These are phyloP conservation scores for Tolypocladium pustulatum DNA, from an alignment of 2,329 filamentous ascomycete genomes.

Conservation along the genomic window DNA sequence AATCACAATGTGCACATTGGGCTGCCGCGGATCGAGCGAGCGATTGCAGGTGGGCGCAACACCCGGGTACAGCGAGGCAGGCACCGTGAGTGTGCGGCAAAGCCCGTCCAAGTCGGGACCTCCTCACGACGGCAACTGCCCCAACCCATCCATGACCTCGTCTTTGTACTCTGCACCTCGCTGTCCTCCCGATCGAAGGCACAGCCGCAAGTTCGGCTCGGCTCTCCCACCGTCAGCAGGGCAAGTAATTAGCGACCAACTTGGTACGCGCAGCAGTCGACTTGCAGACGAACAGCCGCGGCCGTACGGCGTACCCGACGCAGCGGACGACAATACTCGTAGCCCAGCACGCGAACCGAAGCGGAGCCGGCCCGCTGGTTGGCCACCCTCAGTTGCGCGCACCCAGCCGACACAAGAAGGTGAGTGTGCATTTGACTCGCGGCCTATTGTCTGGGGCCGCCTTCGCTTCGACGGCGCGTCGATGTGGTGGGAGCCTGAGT, in stretches of 20 bases:
- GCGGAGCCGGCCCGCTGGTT: not conserved
- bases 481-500: not conserved
- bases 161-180: not conserved
- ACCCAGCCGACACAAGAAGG: not conserved
- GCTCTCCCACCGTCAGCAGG: not conserved
- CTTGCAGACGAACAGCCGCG: not conserved
- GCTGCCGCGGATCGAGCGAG: too few relatives aligned
- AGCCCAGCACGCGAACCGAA: not conserved
- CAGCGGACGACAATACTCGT: not conserved
- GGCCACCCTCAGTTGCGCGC: not conserved
- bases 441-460: not conserved
- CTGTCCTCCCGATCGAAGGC: not conserved
- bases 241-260: not conserved
- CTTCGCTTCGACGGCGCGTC: not conserved
- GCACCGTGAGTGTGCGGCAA: not conserved
- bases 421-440: not conserved
- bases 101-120: not conserved
- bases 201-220: not conserved
- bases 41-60: not conserved
- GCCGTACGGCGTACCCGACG: not conserved
- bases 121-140: not conserved
- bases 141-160: not conserved
- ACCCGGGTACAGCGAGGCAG: not conserved
- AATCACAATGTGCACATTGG: not conserved
- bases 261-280: not conserved